phyloP scores from a whole-genome alignment of 169 alveolate genomes.

The Eimeria necatrix region DNA sequence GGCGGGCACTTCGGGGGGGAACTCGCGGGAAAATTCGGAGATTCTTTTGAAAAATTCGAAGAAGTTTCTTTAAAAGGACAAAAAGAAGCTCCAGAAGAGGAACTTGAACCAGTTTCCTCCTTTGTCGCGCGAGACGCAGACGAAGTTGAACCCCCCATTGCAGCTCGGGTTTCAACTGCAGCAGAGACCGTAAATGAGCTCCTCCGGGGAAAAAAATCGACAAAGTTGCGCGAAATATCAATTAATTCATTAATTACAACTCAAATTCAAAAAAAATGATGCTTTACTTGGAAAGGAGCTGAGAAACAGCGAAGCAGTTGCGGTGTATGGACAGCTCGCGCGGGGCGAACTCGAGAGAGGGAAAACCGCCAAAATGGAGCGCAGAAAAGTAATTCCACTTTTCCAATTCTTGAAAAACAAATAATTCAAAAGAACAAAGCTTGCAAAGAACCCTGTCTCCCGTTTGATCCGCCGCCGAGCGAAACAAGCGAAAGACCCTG shows the following conservation, averaged over 20 bases:
- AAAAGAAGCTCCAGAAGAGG: background rate
- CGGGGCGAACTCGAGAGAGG: too few species aligned
- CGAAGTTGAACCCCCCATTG: constrained; percentile 40
- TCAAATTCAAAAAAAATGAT: background rate
- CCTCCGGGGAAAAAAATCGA: background rate
- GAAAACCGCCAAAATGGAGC: too few species aligned
- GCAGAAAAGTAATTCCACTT: background rate
- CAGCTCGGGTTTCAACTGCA: background rate
- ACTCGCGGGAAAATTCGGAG: background rate
- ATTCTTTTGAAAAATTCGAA: background rate
- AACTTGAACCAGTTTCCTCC: background rate
- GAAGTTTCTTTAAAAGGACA: background rate
- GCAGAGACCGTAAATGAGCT: background rate
- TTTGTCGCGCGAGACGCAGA: background rate
- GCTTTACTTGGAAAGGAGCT: background rate
- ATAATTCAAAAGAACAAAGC: too few species aligned
- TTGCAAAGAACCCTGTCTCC: too few species aligned
- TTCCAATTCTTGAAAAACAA: background rate
- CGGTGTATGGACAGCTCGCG: too few species aligned
- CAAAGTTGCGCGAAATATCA: background rate
- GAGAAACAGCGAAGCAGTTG: too few species aligned
- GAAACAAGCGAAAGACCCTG: too few species aligned
- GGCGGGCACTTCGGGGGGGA: background rate
- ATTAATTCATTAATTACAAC: background rate
- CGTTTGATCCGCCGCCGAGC: too few species aligned